Base-by-base conservation (phyloP, 108 stramenopile genomes). In the Thalassiosira profunda region DNA sequence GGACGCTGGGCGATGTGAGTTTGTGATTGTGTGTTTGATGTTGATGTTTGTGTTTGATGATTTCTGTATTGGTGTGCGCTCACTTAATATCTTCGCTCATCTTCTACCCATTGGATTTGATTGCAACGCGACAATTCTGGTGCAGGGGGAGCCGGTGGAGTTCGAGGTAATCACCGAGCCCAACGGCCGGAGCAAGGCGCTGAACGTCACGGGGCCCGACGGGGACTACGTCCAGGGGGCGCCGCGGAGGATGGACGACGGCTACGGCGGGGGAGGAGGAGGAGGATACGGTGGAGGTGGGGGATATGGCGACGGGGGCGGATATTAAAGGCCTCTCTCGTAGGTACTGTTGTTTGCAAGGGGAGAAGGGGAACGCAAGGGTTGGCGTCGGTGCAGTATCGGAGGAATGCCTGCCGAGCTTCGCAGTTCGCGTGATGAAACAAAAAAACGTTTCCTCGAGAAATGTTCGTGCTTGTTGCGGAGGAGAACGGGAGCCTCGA, bases 141-240 rank as follows among this genome's bases (percentile, higher is more conserved):
- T 24, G 47, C 47, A 83, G 38, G 81, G 81, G 21, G 86, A 87
- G 36, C 3, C 41, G 4, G 86, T 87, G 4, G 89, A 90, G 53
- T 90, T 82, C 49, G 67, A 83, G 40, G 68, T 87, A 4, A 36
- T 79, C 44, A 33, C 56, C 37, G 80, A 85, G 37, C 59, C 60
- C 34, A 79, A 70, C 37, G 85, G 86, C 30, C 73, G 74, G 53
- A 43, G 29, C 14, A 78, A 61, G 63, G 84, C 84, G 1, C 41
- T 68, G 17, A 67, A 73, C 33, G 84, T 85, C 20, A 82, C 84
- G 24, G 84, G 84, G 21, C 84, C 84, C n/a, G 67, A 82, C 41
- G 84, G 84, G 9, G 58, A 44, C 5, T 62, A 61, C 58, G 80
- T 81, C n/a, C 80, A 81, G 67, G 84, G 84, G 14, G 78, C 67